Evolutionary conservation across 768 basidiomycete genomes (phyloP).

Genomic region (Termitomyces sp.): DNA sequence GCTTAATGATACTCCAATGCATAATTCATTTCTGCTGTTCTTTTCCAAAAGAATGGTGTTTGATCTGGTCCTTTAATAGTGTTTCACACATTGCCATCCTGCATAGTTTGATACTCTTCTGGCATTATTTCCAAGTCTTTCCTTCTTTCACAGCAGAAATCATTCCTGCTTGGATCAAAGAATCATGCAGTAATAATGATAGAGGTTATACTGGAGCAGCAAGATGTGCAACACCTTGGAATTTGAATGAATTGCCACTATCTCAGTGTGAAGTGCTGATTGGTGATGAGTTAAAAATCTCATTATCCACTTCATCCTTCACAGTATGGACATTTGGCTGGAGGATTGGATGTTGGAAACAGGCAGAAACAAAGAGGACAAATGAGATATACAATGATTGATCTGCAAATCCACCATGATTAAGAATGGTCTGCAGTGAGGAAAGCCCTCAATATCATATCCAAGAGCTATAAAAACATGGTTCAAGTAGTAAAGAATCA

Average conservation of each 20-base stretch:
- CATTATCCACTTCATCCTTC: not conserved
- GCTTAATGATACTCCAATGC: not conserved
- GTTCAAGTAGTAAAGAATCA: not conserved
- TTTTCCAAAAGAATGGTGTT: not conserved
- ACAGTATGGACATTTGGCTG: not conserved
- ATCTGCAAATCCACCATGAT: not conserved
- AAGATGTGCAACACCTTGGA: not conserved
- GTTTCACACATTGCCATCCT: not conserved
- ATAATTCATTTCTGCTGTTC: not conserved
- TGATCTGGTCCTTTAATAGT: not conserved
- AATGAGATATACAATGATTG: not conserved
- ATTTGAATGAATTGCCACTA: not conserved
- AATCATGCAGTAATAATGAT: not conserved
- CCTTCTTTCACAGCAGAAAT: not conserved
- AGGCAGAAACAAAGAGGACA: not conserved
- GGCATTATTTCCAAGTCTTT: not conserved
- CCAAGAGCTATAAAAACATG: not conserved
- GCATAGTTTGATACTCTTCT: not conserved
- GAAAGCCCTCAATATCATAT: not conserved
- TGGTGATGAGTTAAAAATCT: not conserved
- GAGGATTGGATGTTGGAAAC: not conserved
- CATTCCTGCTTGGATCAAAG: not conserved
- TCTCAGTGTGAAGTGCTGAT: not conserved
- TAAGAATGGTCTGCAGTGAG: not conserved
- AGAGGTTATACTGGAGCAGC: not conserved